Percentiles rank a stretch among this genome's conserved stretches.
Conservation (phyloP, 2,329 filamentous ascomycete species). For the Colletotrichum salicis region DNA sequence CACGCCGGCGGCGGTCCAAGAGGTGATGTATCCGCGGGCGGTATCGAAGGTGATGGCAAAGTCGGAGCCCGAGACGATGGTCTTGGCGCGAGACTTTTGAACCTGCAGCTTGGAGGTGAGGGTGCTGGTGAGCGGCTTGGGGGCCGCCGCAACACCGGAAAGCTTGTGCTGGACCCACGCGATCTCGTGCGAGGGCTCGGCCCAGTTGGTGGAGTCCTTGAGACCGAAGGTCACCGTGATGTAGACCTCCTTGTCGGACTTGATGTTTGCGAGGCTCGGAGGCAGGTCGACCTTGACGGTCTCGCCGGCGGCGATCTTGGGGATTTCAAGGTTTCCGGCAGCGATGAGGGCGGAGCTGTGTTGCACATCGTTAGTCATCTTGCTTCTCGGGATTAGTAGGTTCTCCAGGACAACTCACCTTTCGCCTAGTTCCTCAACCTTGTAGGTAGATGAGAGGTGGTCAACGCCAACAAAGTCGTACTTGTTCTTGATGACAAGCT, state of each 20-base stretch:
- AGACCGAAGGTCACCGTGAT: constrained; percentile 58
- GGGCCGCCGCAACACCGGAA: constrained; percentile 38
- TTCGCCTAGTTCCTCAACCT: constrained; percentile 54
- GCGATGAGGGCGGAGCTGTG: constrained; percentile 42
- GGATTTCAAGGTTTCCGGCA: constrained; percentile 52
- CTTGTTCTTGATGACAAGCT: constrained; percentile 51
- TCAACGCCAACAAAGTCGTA: constrained; percentile 60
- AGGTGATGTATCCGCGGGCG: constrained; percentile 53
- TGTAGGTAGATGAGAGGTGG: constrained; percentile 55
- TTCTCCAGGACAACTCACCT: constrained; percentile 46
- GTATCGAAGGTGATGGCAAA: constrained; percentile 58
- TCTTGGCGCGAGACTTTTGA: constrained; percentile 38
- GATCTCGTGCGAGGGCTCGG: constrained; percentile 62
- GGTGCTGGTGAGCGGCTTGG: constrained; percentile 24
- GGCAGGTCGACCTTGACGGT: constrained; percentile 48
- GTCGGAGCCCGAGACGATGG: constrained; percentile 44
- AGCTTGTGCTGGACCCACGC: constrained; percentile 64
- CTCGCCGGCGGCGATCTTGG: constrained; percentile 51
- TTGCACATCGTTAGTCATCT: constrained; percentile 21
- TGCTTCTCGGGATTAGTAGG: neutral
- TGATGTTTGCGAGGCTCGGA: constrained; percentile 40
- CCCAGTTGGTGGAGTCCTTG: constrained; percentile 59
- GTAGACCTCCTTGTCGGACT: constrained; percentile 52
- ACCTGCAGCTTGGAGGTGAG: constrained; percentile 40
- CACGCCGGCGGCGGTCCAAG: constrained; percentile 51